Evolutionary conservation across 2,329 filamentous ascomycete species (phyloP).

Genomic region (Ophiosphaerella herpotricha): DNA sequence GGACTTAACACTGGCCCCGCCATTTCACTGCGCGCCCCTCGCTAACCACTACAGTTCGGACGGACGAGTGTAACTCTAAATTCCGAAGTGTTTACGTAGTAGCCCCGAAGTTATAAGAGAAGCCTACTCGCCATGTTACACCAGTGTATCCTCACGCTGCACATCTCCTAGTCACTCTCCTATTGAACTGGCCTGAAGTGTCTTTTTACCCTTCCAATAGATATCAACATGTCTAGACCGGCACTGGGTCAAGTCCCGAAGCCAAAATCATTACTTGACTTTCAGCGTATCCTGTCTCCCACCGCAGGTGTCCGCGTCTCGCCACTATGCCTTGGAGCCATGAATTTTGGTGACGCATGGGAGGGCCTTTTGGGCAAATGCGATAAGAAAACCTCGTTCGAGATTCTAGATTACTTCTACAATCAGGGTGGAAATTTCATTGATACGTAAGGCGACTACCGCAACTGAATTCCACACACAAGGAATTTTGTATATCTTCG

Average conservation of each 20-base stretch:
- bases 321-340: slow-evolving; percentile 59
- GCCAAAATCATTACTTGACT: slow-evolving; percentile 52
- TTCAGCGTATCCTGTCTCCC: slow-evolving; percentile 58
- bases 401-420: slow-evolving; percentile 55
- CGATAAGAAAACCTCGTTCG: slow-evolving; percentile 52
- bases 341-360: slow-evolving; percentile 61
- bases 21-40: too few relatives aligned
- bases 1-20: too few relatives aligned
- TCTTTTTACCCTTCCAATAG: background rate
- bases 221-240: slow-evolving; percentile 21
- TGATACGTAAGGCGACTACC: slow-evolving; percentile 46
- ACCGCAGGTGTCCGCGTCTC: slow-evolving; percentile 58
- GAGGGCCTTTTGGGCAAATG: slow-evolving; percentile 48
- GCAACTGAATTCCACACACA: too few relatives aligned
- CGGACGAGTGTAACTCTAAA: background rate
- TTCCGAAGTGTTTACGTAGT: background rate
- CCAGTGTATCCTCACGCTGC: too few relatives aligned
- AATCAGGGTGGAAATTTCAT: slow-evolving; percentile 58
- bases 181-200: background rate
- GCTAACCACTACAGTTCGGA: background rate
- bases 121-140: too few relatives aligned
- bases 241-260: slow-evolving; percentile 30
- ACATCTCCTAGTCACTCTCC: background rate
- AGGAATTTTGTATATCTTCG: too few relatives aligned
- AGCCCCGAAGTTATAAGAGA: background rate